A percentile compares a stretch with the other conserved stretches of the same genome.
phyloP scores from a whole-genome alignment of 192 early-diverging fungal genomes.

The Linderina pennispora region DNA sequence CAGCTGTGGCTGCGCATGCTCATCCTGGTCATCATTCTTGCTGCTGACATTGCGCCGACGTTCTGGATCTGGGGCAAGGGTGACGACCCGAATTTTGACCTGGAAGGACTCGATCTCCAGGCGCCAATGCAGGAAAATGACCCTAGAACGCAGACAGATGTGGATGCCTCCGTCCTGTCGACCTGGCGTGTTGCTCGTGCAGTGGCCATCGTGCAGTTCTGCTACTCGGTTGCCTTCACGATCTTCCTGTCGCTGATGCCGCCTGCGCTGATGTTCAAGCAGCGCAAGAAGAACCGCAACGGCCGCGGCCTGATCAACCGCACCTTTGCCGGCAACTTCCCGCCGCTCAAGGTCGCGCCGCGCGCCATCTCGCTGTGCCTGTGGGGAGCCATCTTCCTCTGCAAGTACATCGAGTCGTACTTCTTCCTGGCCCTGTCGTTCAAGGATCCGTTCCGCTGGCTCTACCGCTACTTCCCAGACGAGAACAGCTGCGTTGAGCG shows the following conservation, averaged over 20 bases:
- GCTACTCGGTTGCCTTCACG: slow-evolving; percentile 61
- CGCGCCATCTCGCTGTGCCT: slow-evolving; percentile 63
- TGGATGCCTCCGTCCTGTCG: slow-evolving; percentile 10
- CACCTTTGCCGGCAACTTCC: slow-evolving; percentile 71
- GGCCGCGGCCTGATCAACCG: slow-evolving; percentile 50
- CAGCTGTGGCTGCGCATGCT: slow-evolving; percentile 48
- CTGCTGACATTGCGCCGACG: slow-evolving; percentile 59
- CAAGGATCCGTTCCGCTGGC: slow-evolving; percentile 62
- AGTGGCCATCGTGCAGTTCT: slow-evolving; percentile 61
- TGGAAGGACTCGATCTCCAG: slow-evolving; percentile 19
- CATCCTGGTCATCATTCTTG: slow-evolving; percentile 55
- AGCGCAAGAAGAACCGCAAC: slow-evolving; percentile 50
- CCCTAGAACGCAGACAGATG: slow-evolving; percentile 23
- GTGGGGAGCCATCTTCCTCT: slow-evolving; percentile 66
- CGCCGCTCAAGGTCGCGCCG: slow-evolving; percentile 57
- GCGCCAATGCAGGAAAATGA: slow-evolving; percentile 28
- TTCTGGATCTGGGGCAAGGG: slow-evolving; percentile 50
- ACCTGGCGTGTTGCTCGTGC: slow-evolving; percentile 49
- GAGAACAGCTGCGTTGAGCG: slow-evolving; percentile 55
- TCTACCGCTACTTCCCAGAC: slow-evolving; percentile 50
- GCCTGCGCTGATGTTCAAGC: slow-evolving; percentile 54
- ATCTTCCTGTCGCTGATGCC: slow-evolving; percentile 64
- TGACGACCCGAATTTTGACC: slow-evolving; percentile 41
- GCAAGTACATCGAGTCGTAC: slow-evolving; percentile 78
- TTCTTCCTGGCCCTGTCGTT: slow-evolving; percentile 78